Evolutionary conservation across 2,329 filamentous ascomycete species (phyloP).

Genomic region (Ilyonectria robusta): DNA sequence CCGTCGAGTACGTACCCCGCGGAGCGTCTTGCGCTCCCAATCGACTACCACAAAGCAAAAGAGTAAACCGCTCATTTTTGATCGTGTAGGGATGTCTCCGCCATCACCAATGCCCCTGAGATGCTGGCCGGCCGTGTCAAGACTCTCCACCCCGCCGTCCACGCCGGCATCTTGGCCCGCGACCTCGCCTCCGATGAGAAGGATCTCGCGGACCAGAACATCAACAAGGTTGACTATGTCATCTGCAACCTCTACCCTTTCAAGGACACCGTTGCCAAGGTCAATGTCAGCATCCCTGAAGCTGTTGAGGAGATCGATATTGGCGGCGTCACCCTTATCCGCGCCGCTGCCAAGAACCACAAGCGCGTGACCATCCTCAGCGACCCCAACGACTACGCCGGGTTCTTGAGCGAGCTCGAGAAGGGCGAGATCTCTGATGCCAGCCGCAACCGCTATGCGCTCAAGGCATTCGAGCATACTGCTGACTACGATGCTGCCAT

Average conservation of each 20-base stretch:
- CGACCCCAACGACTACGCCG: conserved; percentile 92
- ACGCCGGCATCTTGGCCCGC: conserved; percentile 91
- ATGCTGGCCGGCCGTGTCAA: conserved; percentile 91
- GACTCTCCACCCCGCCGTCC: conserved; percentile 95
- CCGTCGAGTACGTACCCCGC: conserved; percentile 81
- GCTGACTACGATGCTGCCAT: conserved; percentile 97
- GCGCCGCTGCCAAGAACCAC: conserved; percentile 98
- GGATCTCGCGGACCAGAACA: conserved; percentile 94
- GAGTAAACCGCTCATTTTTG: conserved; percentile 15
- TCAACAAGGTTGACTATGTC: conserved; percentile 94
- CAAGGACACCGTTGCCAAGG: conserved; percentile 97
- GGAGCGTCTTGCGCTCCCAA: background rate
- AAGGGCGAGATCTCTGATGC: conserved; percentile 87
- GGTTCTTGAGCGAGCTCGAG: conserved; percentile 92
- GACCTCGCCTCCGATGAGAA: conserved; percentile 97
- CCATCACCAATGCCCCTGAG: conserved; percentile 96
- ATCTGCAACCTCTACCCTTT: conserved; percentile 99
- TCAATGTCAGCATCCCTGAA: conserved; percentile 96
- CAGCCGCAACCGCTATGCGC: conserved; percentile 89
- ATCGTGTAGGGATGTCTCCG: conserved; percentile 85
- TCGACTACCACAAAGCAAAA: background rate
- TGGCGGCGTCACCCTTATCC: conserved; percentile 94
- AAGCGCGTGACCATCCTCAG: conserved; percentile 94
- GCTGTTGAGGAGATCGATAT: conserved; percentile 99
- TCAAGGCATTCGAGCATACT: conserved; percentile 99